Evolutionary conservation across 2,329 filamentous ascomycete species (phyloP).

Genomic region (Aschersonia sp.): DNA sequence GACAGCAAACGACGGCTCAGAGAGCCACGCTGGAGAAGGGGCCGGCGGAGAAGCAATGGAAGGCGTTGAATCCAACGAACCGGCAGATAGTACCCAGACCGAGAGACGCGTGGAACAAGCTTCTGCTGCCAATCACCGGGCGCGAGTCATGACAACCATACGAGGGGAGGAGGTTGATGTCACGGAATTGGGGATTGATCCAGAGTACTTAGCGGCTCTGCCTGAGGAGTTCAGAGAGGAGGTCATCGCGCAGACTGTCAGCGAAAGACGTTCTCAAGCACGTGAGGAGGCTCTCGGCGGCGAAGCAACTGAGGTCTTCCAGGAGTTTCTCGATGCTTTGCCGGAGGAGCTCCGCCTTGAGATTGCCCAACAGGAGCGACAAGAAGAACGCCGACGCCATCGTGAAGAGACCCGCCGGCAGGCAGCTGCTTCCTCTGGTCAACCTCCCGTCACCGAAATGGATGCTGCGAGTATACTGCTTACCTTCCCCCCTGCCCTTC

Average conservation of each 20-base stretch:
- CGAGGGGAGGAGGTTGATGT: slow-evolving; percentile 82
- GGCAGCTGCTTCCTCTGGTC: slow-evolving; percentile 37
- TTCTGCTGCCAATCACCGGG: slow-evolving; percentile 8
- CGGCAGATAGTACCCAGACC: slow-evolving; percentile 16
- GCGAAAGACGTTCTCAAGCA: slow-evolving; percentile 66
- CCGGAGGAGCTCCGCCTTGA: slow-evolving; percentile 83
- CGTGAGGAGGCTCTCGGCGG: slow-evolving; percentile 52
- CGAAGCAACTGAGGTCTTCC: slow-evolving; percentile 71
- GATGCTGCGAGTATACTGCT: slow-evolving; percentile 85
- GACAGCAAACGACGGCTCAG: slow-evolving; percentile 41
- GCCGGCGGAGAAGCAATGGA: slow-evolving; percentile 48
- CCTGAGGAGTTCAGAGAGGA: slow-evolving; percentile 94
- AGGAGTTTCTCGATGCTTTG: slow-evolving; percentile 85
- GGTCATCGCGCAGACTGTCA: slow-evolving; percentile 82
- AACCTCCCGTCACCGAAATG: slow-evolving; percentile 51
- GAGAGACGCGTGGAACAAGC: slow-evolving; percentile 10
- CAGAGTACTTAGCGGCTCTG: slow-evolving; percentile 90
- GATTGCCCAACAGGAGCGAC: slow-evolving; percentile 77
- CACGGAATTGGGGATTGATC: slow-evolving; percentile 85
- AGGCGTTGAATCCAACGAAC: slow-evolving; percentile 48
- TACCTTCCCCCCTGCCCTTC: slow-evolving; percentile 70
- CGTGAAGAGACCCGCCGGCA: slow-evolving; percentile 67
- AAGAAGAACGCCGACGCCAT: slow-evolving; percentile 76
- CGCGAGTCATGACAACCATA: slow-evolving; percentile 67
- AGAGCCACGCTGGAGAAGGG: slow-evolving; percentile 16